Evolutionary conservation across 768 basidiomycete species (phyloP), one percentile per base, ranked within the genome.

Genomic region (Amanita rimosa): DNA sequence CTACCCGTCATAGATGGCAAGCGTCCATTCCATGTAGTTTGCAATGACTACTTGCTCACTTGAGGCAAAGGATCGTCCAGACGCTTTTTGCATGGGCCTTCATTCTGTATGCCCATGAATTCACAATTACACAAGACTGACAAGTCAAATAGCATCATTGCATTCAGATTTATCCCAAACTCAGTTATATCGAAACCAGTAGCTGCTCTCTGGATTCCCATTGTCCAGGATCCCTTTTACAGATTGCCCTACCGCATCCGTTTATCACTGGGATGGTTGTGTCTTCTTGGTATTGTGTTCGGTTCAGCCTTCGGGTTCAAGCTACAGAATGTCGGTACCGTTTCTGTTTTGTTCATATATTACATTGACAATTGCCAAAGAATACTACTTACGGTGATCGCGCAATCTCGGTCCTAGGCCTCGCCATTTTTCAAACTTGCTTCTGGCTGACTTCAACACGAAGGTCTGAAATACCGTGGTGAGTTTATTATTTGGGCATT

Each of bases 301-400:
- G 91, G 90, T 26, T 90, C 86, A 16, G 90, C 88, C 0, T 94
- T 89, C 61, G 90, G 90, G 8, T 86, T 90, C 67, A 66, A 70
- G 21, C 73, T 84, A 24, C 62, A 72, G 41, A 65, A 60, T 43
- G 85, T 84, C 53, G 73, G 57, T 43, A 27, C 35, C 17, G 43
- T 55, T 22, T 27, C 31, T 38, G 34, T 48, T 37, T 40, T 38
- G 44, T 46, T 48, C 38, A 51, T 52, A 38, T 51, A 54, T 49
- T 57, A 46, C 24, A 36, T 33, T 31, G 53, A 50, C 53, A 13
- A 6, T 34, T 29, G 13, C 33, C 17, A 5, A 35, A 68, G 67
- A 63, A 62, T 21, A 78, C 83, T 5, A 69, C 66, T n/a, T 88
- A 82, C 58, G 83, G 78, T 24, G 85, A 91, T 58, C 81, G 88